Conservation (phyloP, 768 basidiomycete species). For the Termitomyces sp. region DNA sequence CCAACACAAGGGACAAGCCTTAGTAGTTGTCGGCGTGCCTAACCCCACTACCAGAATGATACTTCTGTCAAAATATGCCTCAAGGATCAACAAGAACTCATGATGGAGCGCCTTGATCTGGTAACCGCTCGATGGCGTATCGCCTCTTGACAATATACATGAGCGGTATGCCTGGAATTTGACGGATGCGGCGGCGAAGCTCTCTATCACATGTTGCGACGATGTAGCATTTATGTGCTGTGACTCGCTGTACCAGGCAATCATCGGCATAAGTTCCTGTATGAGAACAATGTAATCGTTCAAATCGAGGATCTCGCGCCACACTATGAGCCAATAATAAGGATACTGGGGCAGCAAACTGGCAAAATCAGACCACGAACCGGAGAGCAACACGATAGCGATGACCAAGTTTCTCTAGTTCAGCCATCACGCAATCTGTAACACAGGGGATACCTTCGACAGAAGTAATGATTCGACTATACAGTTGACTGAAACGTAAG, state of each 20-base stretch:
- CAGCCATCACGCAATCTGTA: constrained; percentile 99
- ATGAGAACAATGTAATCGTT: constrained; percentile 89
- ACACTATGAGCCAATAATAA: constrained; percentile 51
- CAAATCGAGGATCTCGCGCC: constrained; percentile 95
- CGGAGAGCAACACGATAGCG: constrained; percentile 92
- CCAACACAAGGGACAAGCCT: not conserved
- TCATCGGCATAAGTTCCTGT: constrained; percentile 98
- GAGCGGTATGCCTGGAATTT: constrained; percentile 88
- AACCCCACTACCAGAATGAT: not conserved
- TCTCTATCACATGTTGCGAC: constrained; percentile 98
- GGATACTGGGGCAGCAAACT: not conserved
- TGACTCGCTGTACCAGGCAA: constrained; percentile 94
- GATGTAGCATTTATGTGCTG: constrained; percentile 92
- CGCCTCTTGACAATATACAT: constrained; percentile 95
- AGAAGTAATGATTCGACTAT: constrained; percentile 1
- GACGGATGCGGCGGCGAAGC: constrained; percentile 85
- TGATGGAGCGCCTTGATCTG: constrained; percentile 87
- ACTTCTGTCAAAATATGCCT: not conserved
- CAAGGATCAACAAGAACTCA: constrained; percentile 19
- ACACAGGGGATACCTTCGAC: constrained; percentile 92
- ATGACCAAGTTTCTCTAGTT: constrained; percentile 95
- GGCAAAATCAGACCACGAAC: constrained; percentile 39
- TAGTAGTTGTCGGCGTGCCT: not conserved
- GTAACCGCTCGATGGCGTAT: constrained; percentile 93
- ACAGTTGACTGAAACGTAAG: not conserved